phyloP scores from a whole-genome alignment of 768 basidiomycete genomes.

The Serendipita vermifera region DNA sequence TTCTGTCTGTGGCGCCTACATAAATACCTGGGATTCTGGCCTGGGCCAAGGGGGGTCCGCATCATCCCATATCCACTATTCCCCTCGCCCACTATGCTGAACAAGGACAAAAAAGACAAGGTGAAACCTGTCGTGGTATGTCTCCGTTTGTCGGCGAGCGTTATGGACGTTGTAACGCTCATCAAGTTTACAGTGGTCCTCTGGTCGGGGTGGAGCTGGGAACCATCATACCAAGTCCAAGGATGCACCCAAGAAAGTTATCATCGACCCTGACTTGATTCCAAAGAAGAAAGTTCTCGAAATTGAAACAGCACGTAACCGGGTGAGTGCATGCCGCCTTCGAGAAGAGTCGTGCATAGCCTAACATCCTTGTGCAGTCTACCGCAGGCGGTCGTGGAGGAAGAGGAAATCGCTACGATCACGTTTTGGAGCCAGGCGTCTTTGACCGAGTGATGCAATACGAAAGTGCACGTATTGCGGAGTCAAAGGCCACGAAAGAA shows the following conservation, averaged over 20 bases:
- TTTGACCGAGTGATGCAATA: conserved; percentile 6
- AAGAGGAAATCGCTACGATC: background rate
- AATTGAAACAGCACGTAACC: conserved; percentile 7
- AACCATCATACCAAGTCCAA: background rate
- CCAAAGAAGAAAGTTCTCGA: background rate
- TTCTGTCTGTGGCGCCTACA: too few species aligned
- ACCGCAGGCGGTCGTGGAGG: conserved; percentile 3
- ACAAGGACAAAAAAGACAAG: background rate
- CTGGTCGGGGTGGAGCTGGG: background rate
- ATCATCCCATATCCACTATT: too few species aligned
- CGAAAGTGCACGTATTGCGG: background rate
- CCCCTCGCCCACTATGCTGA: background rate
- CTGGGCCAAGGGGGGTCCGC: too few species aligned
- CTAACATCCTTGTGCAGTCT: too few species aligned
- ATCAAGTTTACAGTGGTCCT: too few species aligned
- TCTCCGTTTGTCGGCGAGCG: too few species aligned
- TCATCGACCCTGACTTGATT: background rate
- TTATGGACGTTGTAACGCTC: too few species aligned
- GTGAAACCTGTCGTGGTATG: background rate
- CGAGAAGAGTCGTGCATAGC: background rate
- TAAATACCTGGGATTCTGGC: too few species aligned
- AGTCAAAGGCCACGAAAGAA: background rate
- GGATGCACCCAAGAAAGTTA: background rate
- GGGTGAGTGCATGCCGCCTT: too few species aligned
- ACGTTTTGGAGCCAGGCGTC: background rate